Base-by-base conservation (phyloP, 305 asterid species). In the Fraxinus floribunda region DNA sequence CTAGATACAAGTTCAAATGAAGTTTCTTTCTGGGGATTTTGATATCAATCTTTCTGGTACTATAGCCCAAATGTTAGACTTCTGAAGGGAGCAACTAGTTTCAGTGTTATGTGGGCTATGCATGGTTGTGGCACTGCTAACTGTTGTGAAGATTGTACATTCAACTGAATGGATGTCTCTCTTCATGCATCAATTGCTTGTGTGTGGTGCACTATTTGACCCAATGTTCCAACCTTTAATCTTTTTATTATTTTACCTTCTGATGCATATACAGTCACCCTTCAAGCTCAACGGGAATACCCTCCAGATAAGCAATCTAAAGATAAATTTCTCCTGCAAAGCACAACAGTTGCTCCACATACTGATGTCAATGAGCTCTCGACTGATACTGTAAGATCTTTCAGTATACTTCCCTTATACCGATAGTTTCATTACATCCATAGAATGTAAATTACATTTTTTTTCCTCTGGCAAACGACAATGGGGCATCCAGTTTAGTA, bases 311-410 rank as follows among this genome's bases (percentile, higher is more conserved):
- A 93, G 98, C 97, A 92, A 78, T 92, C 94, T 85, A 92, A 79
- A 88, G 98, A 94, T 81, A 94, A 94, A 80, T 94, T 94, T 84
- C 95, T 93, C 13, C 81, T 94, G 77, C 97, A 90, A 84, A 92
- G 97, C 83, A 89, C 89, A n/a, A 24, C 35, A 72, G 94, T 94
- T 74, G 83, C 90, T 85, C 85, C 89, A 82, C 84, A 83, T 86
- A 89, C 90, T 22, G 90, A 87, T 64, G 84, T 87, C 74, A 95
- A 92, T 78, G 94, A 91, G 81, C 93, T 94, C 84, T 89, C 94
- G 15, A 84, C 83, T 22, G 94, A 93, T 80, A 88, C 90, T 46
- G 98, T 94, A 87, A 88, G 91, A 75, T 78, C 68, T 18, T 82
- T 70, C 13, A 9, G 30, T 36, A 32, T 13, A 20, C 15, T 71